Evolutionary conservation across 1,284 basidiomycete genomes (phyloP).

Genomic region (Somion occarium): DNA sequence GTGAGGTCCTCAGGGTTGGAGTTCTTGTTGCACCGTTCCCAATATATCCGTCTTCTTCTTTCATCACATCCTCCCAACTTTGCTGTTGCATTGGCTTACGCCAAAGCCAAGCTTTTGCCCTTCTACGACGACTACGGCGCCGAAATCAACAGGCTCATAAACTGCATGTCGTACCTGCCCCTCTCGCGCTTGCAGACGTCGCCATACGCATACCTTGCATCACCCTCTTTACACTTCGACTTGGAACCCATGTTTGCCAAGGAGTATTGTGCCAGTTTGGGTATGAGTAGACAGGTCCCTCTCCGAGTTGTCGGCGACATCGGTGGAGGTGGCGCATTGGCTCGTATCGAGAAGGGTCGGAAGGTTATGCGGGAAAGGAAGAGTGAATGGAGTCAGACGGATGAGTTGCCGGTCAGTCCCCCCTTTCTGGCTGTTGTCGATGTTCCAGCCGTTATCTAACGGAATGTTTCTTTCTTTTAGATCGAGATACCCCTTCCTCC

Average conservation of each 20-base stretch:
- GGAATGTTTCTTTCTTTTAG: conserved; percentile 4
- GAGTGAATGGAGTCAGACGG: conserved; percentile 85
- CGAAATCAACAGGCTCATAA: conserved; percentile 77
- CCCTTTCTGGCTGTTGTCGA: not conserved
- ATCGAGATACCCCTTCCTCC: conserved; percentile 70
- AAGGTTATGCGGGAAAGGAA: conserved; percentile 90
- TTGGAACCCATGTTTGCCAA: conserved; percentile 80
- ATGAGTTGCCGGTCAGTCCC: conserved; percentile 79
- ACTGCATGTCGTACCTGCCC: conserved; percentile 72
- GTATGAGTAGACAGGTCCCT: conserved; percentile 86
- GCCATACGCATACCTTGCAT: conserved; percentile 72
- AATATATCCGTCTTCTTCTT: conserved; percentile 73
- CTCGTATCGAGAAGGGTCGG: conserved; percentile 87
- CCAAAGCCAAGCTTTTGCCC: conserved; percentile 57
- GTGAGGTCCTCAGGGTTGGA: conserved; percentile 74
- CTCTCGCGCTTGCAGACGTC: conserved; percentile 56
- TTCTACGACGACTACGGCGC: conserved; percentile 62
- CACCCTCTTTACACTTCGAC: conserved; percentile 65
- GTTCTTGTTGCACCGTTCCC: conserved; percentile 83
- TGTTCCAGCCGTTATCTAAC: not conserved
- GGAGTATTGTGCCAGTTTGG: conserved; percentile 85
- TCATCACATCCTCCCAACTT: conserved; percentile 50
- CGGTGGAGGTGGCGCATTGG: conserved; percentile 85
- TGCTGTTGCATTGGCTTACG: conserved; percentile 69
- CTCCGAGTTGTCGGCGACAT: conserved; percentile 86